Conservation (phyloP, 352 stramenopile species). For the Thraustochytrium striatum region DNA sequence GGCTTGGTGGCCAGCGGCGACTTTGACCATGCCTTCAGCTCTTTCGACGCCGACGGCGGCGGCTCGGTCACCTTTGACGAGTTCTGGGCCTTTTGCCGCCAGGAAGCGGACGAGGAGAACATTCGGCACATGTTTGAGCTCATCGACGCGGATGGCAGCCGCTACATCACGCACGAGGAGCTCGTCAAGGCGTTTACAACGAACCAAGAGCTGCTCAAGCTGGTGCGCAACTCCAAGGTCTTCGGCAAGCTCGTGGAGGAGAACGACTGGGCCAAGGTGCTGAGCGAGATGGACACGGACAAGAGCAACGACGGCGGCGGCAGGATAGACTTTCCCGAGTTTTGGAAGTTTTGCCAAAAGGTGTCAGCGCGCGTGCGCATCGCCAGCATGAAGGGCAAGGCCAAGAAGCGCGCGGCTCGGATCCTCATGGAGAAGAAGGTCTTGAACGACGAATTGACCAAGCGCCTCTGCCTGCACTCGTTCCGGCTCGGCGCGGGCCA, state of each 20-base stretch:
- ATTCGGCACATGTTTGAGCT: conserved; percentile 43
- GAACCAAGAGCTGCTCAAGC: conserved; percentile 25
- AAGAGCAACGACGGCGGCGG: conserved; percentile 3
- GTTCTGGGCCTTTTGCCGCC: conserved; percentile 26
- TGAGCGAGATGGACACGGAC: conserved; percentile 41
- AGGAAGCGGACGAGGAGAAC: conserved; percentile 27
- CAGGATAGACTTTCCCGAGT: conserved; percentile 24
- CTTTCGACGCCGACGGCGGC: conserved; percentile 19
- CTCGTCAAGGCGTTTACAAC: conserved; percentile 25
- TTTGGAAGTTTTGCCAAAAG: conserved; percentile 31
- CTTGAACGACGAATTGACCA: background rate
- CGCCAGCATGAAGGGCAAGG: conserved; percentile 7
- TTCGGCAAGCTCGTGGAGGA: conserved; percentile 20
- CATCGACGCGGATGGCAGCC: conserved; percentile 16
- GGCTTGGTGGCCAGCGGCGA: conserved; percentile 4
- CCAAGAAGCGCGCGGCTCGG: background rate
- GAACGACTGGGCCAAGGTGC: conserved; percentile 36
- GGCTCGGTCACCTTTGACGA: conserved; percentile 45
- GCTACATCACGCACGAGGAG: conserved; percentile 28
- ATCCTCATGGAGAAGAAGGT: background rate
- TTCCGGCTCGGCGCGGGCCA: background rate
- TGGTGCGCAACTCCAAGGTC: conserved; percentile 31
- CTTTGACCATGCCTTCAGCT: background rate
- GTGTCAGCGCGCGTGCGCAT: conserved; percentile 7
- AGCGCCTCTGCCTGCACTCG: background rate